Evolutionary conservation across 257 asterid genomes (phyloP).

Genomic region (Perilla frutescens): DNA sequence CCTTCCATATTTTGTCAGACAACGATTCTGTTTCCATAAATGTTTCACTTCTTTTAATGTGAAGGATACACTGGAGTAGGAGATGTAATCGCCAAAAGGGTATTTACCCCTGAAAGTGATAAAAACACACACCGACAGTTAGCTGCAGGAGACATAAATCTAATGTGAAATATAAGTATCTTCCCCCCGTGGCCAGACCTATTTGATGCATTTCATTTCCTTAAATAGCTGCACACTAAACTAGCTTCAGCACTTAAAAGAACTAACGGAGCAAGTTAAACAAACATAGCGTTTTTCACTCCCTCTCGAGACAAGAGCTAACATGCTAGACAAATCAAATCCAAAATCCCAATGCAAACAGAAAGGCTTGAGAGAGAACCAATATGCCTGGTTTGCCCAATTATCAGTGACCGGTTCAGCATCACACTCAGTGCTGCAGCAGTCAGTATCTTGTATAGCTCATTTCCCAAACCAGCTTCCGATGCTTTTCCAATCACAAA

Average conservation of each 20-base stretch:
- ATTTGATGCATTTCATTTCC: neutral
- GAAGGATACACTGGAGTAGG: slow-evolving; percentile 75
- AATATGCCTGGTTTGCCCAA: slow-evolving; percentile 99
- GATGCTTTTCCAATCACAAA: slow-evolving; percentile 94
- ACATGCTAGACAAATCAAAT: slow-evolving; percentile 29
- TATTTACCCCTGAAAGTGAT: slow-evolving; percentile 69
- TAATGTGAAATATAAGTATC: neutral
- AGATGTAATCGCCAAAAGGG: slow-evolving; percentile 86
- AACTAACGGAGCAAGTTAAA: neutral
- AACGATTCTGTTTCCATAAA: slow-evolving; percentile 86
- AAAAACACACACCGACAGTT: slow-evolving; percentile 25
- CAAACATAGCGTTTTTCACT: neutral
- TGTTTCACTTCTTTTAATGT: slow-evolving; percentile 92
- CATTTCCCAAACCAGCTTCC: slow-evolving; percentile 98
- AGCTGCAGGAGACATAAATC: slow-evolving; percentile 25
- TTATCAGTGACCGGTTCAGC: slow-evolving; percentile 96
- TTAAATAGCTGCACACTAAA: neutral
- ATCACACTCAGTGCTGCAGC: slow-evolving; percentile 97
- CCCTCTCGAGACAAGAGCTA: slow-evolving; percentile 7
- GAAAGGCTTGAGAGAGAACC: slow-evolving; percentile 96
- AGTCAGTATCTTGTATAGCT: slow-evolving; percentile 87
- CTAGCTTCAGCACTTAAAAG: neutral
- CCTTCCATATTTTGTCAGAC: slow-evolving; percentile 74
- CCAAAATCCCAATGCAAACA: slow-evolving; percentile 44
- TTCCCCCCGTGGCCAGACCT: slow-evolving; percentile 11